Base-by-base conservation (phyloP, 2,329 filamentous ascomycete genomes). In the Stachybotrys chlorohalonatus region DNA sequence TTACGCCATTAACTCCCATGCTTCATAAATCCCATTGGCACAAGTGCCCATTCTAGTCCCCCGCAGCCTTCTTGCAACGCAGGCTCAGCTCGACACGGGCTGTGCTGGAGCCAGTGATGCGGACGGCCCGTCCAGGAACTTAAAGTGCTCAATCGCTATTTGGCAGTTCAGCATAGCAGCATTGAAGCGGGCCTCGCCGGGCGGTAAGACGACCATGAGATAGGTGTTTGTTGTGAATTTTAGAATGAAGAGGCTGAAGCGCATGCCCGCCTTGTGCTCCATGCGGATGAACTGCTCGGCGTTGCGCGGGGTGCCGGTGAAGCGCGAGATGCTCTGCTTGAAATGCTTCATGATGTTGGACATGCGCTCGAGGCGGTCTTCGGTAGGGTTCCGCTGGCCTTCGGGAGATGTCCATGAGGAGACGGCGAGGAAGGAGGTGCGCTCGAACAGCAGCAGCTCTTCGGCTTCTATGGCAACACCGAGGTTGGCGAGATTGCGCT, bases 291-390 rank as follows among this genome's bases (percentile, higher is more conserved):
- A 92, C 70, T 91, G 88, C 70, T 90, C 89, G 5, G 86, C 85
- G 59, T 88, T 89, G 53, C 88, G 85, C n/a, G 88, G 87, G 31
- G 87, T 88, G 51, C 87, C 87, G 1, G 87, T 91, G 70, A 89
- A 90, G 62, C 87, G 84, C 54, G 83, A 85, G 57, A 83, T 81
- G 59, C 77, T 83, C 74, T 97, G 93, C 76, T 97, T 99, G 77
- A 97, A 96, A 56, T 93, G 92, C 75, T 99, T 99, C 73, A 99
- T 88, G 66, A 99, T 96, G 70, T 96, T 97, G 58, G 88, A 94
- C 66, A 99, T 89, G 62, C 81, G 87, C 77, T 99, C 94, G 64
- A 96, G 91, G 3, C 94, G 88, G 72, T 99, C 94, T 52, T 87
- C 87, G 58, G 90, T 95, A 1, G 94, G 93, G 68, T 99, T 99